These are phyloP conservation scores for Euphorbia pulcherrima DNA, from an alignment of 345 rosid genomes.

Conservation along the genomic window DNA sequence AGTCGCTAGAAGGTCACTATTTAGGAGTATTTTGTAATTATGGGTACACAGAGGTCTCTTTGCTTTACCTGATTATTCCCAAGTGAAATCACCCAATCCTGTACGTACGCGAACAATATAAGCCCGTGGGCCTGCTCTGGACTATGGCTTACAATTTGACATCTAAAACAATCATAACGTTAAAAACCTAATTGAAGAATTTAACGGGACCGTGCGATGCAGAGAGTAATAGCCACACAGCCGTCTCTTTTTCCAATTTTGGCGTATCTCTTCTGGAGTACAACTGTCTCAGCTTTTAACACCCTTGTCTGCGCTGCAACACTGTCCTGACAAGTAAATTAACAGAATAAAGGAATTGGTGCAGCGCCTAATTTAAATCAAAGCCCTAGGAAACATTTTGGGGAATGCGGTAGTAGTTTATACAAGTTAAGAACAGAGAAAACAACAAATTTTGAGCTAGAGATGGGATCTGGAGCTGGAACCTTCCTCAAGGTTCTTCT, in stretches of 20 bases:
- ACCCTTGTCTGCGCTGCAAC: not conserved
- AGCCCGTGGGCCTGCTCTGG: not conserved
- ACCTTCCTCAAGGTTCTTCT: conserved; percentile 63
- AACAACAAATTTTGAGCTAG: not conserved
- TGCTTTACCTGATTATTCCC: not conserved
- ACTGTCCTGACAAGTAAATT: not conserved
- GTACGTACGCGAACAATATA: too few species aligned
- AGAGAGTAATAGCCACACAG: not conserved
- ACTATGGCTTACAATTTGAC: not conserved
- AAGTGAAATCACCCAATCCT: not conserved
- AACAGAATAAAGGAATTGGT: not conserved
- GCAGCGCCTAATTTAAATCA: not conserved
- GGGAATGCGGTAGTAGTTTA: not conserved
- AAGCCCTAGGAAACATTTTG: not conserved
- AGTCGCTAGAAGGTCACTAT: not conserved
- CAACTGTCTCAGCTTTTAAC: not conserved
- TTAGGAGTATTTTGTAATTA: not conserved
- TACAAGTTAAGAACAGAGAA: not conserved
- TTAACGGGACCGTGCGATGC: not conserved
- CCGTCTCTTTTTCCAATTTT: not conserved
- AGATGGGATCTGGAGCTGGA: conserved; percentile 73
- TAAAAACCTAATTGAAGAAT: not conserved
- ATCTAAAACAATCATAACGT: not conserved
- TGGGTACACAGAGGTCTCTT: not conserved
- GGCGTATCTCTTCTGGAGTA: not conserved